These are phyloP conservation scores for Candida caryicola DNA, from an alignment of 805 yeast species.

Conservation along the genomic window DNA sequence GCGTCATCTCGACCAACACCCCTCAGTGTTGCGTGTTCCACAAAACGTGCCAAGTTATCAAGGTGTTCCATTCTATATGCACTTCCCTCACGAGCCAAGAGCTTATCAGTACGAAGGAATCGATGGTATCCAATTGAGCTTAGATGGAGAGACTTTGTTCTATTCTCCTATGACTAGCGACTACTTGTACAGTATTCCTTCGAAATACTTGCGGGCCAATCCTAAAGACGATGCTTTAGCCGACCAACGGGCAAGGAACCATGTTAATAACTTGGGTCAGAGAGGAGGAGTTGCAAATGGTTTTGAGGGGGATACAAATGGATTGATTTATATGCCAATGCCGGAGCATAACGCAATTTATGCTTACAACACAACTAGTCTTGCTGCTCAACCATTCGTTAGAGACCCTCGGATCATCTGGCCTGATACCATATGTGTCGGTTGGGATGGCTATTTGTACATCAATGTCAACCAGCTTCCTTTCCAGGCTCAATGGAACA, in stretches of 20 bases:
- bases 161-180: not conserved
- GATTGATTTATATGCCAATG: conserved; percentile 1
- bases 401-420: conserved; percentile 4
- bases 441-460: conserved; percentile 2
- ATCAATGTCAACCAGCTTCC: conserved; percentile 1
- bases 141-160: conserved; percentile 2
- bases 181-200: conserved; percentile 2
- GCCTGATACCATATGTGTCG: conserved; percentile 1
- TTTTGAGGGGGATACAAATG: conserved; percentile 1
- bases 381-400: conserved; percentile 1
- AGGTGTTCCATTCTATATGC: conserved; percentile 1
- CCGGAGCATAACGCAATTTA: conserved; percentile 2
- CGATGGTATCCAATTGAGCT: conserved; percentile 2
- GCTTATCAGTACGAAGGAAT: not conserved
- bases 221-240: conserved; percentile 1
- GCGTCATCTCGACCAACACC: conserved; percentile 4
- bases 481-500: conserved; percentile 1
- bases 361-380: not conserved
- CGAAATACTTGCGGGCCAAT: not conserved
- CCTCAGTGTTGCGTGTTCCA: not conserved
- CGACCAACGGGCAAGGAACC: conserved; percentile 1
- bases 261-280: not conserved
- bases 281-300: conserved; percentile 2
- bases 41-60: conserved; percentile 1
- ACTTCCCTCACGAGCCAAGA: not conserved